Evolutionary conservation across 2,329 filamentous ascomycete species (phyloP).

Genomic region (Ceratocystis smalleyi): DNA sequence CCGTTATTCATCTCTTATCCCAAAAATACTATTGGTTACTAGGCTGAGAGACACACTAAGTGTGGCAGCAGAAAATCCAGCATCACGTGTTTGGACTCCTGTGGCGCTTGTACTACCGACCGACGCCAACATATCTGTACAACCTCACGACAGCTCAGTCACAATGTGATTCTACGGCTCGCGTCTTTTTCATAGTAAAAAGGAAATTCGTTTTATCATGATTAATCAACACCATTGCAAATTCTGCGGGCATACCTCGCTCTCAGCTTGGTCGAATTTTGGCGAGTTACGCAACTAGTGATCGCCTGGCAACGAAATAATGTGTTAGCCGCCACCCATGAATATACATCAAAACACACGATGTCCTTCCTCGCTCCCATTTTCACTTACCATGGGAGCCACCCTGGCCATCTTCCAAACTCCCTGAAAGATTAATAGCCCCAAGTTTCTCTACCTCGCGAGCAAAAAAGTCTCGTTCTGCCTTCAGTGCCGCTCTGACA

Average conservation of each 20-base stretch:
- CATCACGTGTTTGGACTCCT: background rate
- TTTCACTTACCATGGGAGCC: slow-evolving; percentile 4
- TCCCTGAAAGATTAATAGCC: slow-evolving; percentile 20
- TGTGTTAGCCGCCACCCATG: background rate
- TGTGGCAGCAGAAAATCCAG: background rate
- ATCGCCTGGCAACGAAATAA: background rate
- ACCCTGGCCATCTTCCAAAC: slow-evolving; percentile 8
- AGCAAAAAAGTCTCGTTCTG: slow-evolving; percentile 59
- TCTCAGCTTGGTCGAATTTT: background rate
- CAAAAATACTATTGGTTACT: too few relatives aligned
- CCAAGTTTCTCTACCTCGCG: slow-evolving; percentile 62
- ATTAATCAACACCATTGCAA: background rate
- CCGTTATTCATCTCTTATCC: slow-evolving; percentile 4
- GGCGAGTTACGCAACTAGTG: background rate
- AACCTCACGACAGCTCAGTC: background rate
- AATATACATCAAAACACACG: background rate
- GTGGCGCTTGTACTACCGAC: background rate
- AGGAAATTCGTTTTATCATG: background rate
- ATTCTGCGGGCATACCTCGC: background rate
- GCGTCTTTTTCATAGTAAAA: background rate
- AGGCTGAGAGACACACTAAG: background rate
- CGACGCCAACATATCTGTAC: background rate
- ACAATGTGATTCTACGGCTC: too few relatives aligned
- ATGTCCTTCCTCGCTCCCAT: background rate
- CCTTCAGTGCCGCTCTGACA: slow-evolving; percentile 12